Conservation (phyloP, 2,329 filamentous ascomycete genomes). For the Apiospora phragmitis region DNA sequence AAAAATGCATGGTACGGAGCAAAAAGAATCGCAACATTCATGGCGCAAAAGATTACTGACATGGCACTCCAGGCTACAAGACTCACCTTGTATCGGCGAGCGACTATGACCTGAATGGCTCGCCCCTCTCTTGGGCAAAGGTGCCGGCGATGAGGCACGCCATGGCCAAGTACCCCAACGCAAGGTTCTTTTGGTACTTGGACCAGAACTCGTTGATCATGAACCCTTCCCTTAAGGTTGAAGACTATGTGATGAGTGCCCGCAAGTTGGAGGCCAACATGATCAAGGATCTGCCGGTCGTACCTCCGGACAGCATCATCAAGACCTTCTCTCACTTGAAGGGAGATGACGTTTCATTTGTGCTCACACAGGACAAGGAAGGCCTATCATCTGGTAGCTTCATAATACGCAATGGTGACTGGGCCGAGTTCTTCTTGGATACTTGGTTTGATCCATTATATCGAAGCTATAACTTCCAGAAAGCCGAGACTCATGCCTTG, state of each 20-base stretch:
- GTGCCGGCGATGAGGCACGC: constrained; percentile 89
- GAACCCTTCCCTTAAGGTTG: constrained; percentile 71
- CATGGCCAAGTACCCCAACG: constrained; percentile 75
- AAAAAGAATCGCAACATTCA: not conserved
- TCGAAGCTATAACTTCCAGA: constrained; percentile 92
- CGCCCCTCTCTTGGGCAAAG: constrained; percentile 69
- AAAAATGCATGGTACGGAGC: constrained; percentile 70
- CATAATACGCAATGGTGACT: constrained; percentile 79
- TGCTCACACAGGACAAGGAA: constrained; percentile 81
- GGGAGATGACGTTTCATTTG: constrained; percentile 74
- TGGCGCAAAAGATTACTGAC: not conserved
- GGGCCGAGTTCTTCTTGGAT: constrained; percentile 90
- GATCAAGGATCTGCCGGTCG: constrained; percentile 82
- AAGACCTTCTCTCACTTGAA: constrained; percentile 86
- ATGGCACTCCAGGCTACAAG: constrained; percentile 66
- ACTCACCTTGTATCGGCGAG: constrained; percentile 78
- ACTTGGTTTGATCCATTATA: constrained; percentile 97
- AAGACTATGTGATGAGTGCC: constrained; percentile 69
- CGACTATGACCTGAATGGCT: constrained; percentile 70
- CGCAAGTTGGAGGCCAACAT: constrained; percentile 73
- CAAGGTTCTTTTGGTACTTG: constrained; percentile 83
- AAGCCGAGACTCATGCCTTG: constrained; percentile 87
- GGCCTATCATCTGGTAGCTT: constrained; percentile 79
- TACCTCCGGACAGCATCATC: constrained; percentile 95
- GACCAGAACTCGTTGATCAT: constrained; percentile 86